phyloP scores from a whole-genome alignment of 768 basidiomycete species.

The Lyophyllum atratum region DNA sequence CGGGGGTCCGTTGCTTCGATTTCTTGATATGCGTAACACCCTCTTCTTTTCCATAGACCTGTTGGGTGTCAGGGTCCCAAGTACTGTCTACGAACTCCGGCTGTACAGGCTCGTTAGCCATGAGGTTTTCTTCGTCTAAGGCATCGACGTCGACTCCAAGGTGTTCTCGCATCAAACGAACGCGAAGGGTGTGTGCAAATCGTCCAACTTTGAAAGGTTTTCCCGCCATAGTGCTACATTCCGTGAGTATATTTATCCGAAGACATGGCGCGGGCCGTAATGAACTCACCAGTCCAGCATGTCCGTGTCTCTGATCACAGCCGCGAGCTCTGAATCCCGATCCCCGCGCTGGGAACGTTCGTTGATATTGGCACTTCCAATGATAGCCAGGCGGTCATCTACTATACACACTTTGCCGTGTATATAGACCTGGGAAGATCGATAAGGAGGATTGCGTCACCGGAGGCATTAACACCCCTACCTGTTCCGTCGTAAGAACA shows the following conservation, averaged over 20 bases:
- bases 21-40: constrained; percentile 45
- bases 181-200: constrained; percentile 91
- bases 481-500: constrained; percentile 86
- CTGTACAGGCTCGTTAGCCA: constrained; percentile 51
- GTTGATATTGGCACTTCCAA: constrained; percentile 97
- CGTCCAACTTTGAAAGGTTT: constrained; percentile 94
- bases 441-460: constrained; percentile 9
- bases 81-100: constrained; percentile 52
- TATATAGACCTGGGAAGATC: constrained; percentile 70
- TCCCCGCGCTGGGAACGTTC: constrained; percentile 95
- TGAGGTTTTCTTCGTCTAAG: constrained; percentile 74
- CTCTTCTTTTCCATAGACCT: constrained; percentile 46
- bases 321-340: constrained; percentile 93
- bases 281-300: constrained; percentile 83
- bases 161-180: constrained; percentile 96
- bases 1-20: constrained; percentile 34
- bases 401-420: constrained; percentile 90
- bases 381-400: constrained; percentile 92
- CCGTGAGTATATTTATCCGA: constrained; percentile 1
- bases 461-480: constrained; percentile 26
- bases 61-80: constrained; percentile 79
- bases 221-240: constrained; percentile 84
- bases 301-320: constrained; percentile 94
- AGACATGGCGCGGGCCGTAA: background rate
- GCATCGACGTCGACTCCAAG: constrained; percentile 93